These are phyloP conservation scores for Daldinia concentrica DNA, from an alignment of 495 filamentous ascomycete species.

Conservation along the genomic window DNA sequence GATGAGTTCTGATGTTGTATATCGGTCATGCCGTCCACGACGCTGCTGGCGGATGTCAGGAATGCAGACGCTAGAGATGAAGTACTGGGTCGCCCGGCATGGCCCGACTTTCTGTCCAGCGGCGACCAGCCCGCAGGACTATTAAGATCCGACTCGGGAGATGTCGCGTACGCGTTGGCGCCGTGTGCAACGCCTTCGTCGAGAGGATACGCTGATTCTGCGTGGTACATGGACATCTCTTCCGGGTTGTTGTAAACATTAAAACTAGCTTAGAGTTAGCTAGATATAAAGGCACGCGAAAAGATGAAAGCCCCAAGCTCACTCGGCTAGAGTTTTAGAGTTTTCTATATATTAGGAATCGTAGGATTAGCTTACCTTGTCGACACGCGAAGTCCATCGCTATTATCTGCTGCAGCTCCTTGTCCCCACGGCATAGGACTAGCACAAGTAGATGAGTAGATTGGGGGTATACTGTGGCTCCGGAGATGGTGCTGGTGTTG, in stretches of 20 bases:
- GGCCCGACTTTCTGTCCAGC: slow-evolving; percentile 36
- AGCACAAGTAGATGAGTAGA: slow-evolving; percentile 36
- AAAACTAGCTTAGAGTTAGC: slow-evolving; percentile 34
- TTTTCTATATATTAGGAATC: neutral
- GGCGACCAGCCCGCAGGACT: slow-evolving; percentile 42
- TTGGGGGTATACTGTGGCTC: slow-evolving; percentile 45
- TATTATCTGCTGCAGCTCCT: slow-evolving; percentile 30
- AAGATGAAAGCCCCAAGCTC: neutral
- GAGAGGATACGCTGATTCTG: slow-evolving; percentile 43
- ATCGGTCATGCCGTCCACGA: slow-evolving; percentile 30
- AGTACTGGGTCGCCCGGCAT: slow-evolving; percentile 32
- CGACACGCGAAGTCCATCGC: slow-evolving; percentile 39
- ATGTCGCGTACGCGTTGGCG: slow-evolving; percentile 44
- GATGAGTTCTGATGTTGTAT: slow-evolving; percentile 33
- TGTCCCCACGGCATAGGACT: slow-evolving; percentile 43
- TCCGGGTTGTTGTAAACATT: slow-evolving; percentile 39
- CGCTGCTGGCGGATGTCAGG: slow-evolving; percentile 29
- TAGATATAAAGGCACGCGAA: neutral
- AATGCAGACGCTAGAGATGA: slow-evolving; percentile 41
- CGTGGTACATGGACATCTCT: slow-evolving; percentile 43
- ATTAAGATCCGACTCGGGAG: slow-evolving; percentile 44
- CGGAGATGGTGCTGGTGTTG: slow-evolving; percentile 39
- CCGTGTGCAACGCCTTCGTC: slow-evolving; percentile 40
- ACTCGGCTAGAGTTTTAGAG: neutral
- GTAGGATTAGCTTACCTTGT: slow-evolving; percentile 32